Percentiles rank a stretch among this genome's conserved stretches.
phyloP scores from a whole-genome alignment of 225 moss, liverwort and hornwort species.

The Pleurozium schreberi region DNA sequence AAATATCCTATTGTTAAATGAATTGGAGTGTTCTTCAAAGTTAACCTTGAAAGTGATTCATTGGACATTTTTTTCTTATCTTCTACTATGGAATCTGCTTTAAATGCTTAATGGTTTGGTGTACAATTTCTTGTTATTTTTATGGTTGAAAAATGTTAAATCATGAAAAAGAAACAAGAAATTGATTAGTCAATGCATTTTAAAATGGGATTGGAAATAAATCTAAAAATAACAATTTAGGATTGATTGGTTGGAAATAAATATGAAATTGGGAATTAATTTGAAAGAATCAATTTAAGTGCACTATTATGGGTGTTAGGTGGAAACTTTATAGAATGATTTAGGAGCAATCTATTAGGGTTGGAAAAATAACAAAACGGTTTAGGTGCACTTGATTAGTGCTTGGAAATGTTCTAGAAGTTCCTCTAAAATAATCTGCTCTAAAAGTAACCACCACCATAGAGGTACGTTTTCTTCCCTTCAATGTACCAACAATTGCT shows the following conservation, averaged over 20 bases:
- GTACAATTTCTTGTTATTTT: neutral
- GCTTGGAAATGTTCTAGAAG: neutral
- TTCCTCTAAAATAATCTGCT: neutral
- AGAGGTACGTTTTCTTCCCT: too few relatives aligned
- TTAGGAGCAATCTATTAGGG: neutral
- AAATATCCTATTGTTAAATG: too few relatives aligned
- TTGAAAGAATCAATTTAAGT: neutral
- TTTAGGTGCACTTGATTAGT: neutral
- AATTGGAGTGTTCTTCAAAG: too few relatives aligned
- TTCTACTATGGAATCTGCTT: fast-evolving
- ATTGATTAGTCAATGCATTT: neutral
- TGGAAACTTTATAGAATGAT: neutral
- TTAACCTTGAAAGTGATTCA: neutral
- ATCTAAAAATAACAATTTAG: neutral
- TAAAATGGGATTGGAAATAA: neutral
- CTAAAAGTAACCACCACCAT: too few relatives aligned
- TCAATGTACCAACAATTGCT: too few relatives aligned
- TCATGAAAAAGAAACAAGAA: neutral
- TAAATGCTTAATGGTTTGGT: neutral
- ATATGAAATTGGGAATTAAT: neutral
- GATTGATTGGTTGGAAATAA: neutral
- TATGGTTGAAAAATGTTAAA: neutral
- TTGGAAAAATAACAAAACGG: neutral
- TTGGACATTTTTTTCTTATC: neutral
- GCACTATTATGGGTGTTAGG: too few relatives aligned